These are phyloP conservation scores for Willaertia magna DNA, from an alignment of 208 protist species.

Conservation along the genomic window DNA sequence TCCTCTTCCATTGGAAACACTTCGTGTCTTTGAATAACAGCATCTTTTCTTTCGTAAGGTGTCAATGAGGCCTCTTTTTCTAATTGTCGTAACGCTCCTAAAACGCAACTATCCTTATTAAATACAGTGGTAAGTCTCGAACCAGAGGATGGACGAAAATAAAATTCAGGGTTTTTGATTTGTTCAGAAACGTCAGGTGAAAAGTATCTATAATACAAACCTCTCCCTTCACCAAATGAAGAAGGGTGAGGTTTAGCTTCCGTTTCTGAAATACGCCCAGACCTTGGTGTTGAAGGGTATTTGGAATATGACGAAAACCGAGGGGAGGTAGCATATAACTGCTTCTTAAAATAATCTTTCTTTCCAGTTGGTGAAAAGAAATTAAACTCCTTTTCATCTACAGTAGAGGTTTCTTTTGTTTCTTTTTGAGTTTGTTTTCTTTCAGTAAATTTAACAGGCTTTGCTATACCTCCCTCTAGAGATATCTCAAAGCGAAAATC, in stretches of 20 bases:
- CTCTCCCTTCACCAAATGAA: background rate
- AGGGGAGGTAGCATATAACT: background rate
- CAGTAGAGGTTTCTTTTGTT: too few species aligned
- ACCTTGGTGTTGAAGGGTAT: background rate
- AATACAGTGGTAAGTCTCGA: background rate
- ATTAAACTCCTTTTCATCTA: background rate
- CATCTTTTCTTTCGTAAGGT: background rate
- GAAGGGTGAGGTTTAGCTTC: background rate
- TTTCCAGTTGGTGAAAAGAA: background rate
- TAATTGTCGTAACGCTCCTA: background rate
- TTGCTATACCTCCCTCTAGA: background rate
- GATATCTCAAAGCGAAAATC: background rate
- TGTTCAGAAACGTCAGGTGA: background rate
- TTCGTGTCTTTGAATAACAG: background rate
- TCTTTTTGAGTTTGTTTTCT: background rate
- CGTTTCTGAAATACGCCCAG: background rate
- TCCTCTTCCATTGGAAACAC: background rate
- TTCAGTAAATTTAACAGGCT: background rate
- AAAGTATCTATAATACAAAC: background rate
- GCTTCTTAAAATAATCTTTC: background rate
- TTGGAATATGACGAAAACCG: background rate
- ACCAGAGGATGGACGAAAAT: background rate
- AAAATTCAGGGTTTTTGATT: background rate
- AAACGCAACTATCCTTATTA: background rate
- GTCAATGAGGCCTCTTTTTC: background rate